Base-by-base conservation (phyloP, 768 basidiomycete species). In the Rhodotorula graminis region DNA sequence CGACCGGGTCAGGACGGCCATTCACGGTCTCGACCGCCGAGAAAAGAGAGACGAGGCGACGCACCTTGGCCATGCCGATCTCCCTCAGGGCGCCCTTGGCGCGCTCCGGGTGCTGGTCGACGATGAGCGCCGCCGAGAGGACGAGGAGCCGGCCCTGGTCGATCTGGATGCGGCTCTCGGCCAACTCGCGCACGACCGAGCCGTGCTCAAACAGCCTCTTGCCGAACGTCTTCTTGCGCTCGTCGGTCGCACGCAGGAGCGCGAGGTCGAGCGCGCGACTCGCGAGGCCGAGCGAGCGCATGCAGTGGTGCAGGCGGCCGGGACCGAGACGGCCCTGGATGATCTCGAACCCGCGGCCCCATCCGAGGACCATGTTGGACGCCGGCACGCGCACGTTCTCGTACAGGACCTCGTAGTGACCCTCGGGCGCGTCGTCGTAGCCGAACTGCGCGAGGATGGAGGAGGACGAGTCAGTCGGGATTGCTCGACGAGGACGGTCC, bases 11-110 rank as follows among this genome's bases (percentile, higher is more conserved):
- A 33, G 23, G n/a, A n/a, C n/a, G n/a, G n/a, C n/a, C n/a, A n/a
- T n/a, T n/a, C n/a, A n/a, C 33, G 19, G 10, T 2, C 8, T 27
- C 27, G 21, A 7, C 56, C 29, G 15, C 9, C 29, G 49, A 62
- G 31, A 21, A 62, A 52, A 33, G 18, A 31, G 18, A 40, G 23
- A 3, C 0, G 21, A 19, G 9, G 21, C 18, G n/a, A 72, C 81
- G 46, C 73, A 90, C 95, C 85, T 99, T 99, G 57, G 96, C 93
- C 71, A 97, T 91, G 33, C 92, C 94, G 77, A 99, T 98, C 81
- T 98, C 96, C 82, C 96, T 95, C 80, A 97, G 78, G 0, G 96
- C 96, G 44, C 92, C 93, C 81, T 97, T 99, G 3, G 96, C 91
- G 74, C 89, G 87, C 77, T 87, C 84, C 73, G 88, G 89, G 82